Base-by-base conservation (phyloP, 1,139 yeast species). In the Debaryomyces subglobosus region DNA sequence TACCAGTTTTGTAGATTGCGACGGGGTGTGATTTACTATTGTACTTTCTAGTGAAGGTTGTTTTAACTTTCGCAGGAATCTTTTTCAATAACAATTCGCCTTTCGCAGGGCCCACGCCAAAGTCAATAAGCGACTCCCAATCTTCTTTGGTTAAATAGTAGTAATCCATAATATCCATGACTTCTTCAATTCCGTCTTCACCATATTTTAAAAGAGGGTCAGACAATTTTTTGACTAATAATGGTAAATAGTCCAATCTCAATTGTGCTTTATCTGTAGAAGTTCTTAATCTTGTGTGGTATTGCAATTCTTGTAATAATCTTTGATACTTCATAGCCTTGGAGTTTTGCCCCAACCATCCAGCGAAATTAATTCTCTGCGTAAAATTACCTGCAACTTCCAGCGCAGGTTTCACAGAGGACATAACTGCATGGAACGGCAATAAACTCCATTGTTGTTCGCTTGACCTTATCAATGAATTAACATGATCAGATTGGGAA, bases 381-480 rank as follows among this genome's bases (percentile, higher is more conserved):
- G 78, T 69, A 41, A 86, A 69, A 47, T 76, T 79, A 2, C 99
- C 99, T 10, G 91, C 86, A 15, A 90, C 84, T 53, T 77, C 80
- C 43, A 84, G 84, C 0, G 91, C 77, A 0, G 99, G 99, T 39
- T 83, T 74, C 12, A 95, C 90, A 1, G 96, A 82, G 0, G 98
- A 92, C 78, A 89, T 75, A 3, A 91, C 79, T 0, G 94, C 98
- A 68, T 92, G 97, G 58, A 91, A 79, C 3, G 99, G 99, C 74
- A 95, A 79, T 54, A 95, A 75, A 54, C 95, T 84, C 99, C 99
- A 95, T 59, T 89, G 92, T 67, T 94, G 99, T 59, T 92, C 97
- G 43, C 96, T 82, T 37, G 96, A 88, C 60, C 96, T 87, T 51
- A 95, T 92, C 63, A 83, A 76, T 25, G 83, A 74, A 63, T 91